Percentiles rank a stretch among this genome's conserved stretches.
Conservation (phyloP, 257 asterid species). For the Cynanchum wilfordii region DNA sequence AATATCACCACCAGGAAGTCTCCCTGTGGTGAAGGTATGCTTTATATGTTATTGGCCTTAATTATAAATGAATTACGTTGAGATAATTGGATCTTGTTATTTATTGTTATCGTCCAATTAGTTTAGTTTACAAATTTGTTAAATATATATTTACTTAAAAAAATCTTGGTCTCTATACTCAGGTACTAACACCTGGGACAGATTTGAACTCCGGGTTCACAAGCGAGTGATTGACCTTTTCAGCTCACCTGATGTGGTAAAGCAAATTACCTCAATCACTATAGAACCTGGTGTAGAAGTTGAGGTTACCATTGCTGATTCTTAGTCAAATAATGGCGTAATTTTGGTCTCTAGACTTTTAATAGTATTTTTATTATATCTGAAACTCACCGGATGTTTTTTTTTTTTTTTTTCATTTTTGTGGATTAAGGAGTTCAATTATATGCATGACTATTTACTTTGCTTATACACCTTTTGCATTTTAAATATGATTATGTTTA, state of each 20-base stretch:
- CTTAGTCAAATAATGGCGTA: slow-evolving; percentile 13
- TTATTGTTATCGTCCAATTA: no score
- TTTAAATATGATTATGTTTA: not conserved
- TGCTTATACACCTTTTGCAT: not conserved
- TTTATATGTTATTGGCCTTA: not conserved
- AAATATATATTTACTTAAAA: not conserved
- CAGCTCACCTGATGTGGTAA: slow-evolving; percentile 49
- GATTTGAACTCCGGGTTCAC: slow-evolving; percentile 55
- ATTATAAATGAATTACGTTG: not conserved
- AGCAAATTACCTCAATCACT: slow-evolving; percentile 45
- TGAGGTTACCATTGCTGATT: slow-evolving; percentile 47
- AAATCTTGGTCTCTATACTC: not conserved
- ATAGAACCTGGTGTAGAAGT: slow-evolving; percentile 55
- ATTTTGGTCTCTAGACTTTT: not conserved
- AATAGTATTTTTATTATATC: not conserved
- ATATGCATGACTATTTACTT: not conserved
- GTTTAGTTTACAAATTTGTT: not conserved
- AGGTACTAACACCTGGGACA: slow-evolving; percentile 50
- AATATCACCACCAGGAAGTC: slow-evolving; percentile 69
- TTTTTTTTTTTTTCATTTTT: not conserved
- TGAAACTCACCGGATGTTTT: not conserved
- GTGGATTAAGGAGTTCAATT: not conserved
- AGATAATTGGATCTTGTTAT: no score
- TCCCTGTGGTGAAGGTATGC: slow-evolving; percentile 80
- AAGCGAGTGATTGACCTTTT: slow-evolving; percentile 48